Conservation (phyloP, 257 asterid species). For the Salvia hispanica region DNA sequence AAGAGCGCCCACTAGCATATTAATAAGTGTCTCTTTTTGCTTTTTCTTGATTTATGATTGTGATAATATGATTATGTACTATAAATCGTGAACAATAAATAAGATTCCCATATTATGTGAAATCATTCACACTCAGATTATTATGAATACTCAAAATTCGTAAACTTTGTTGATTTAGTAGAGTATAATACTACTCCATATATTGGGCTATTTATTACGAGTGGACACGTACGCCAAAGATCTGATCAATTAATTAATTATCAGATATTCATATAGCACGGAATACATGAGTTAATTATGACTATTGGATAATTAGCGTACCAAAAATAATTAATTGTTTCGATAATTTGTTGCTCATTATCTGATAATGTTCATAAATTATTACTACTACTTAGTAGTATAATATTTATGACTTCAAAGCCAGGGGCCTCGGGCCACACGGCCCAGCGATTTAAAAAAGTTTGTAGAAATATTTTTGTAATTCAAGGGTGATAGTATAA, state of each 20-base stretch:
- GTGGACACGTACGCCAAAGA: slow-evolving; percentile 18
- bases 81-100: slow-evolving; percentile 41
- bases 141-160: not conserved
- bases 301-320: slow-evolving; percentile 20
- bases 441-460: no score
- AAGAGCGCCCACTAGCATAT: slow-evolving; percentile 23
- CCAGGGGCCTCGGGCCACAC: no score
- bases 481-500: no score
- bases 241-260: slow-evolving; percentile 20
- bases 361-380: no score
- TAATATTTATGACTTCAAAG: no score
- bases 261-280: slow-evolving; percentile 10
- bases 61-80: slow-evolving; percentile 44
- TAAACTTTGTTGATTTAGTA: not conserved
- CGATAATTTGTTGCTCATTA: not conserved
- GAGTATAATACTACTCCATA: not conserved
- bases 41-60: slow-evolving; percentile 27
- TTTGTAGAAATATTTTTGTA: no score
- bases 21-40: slow-evolving; percentile 36
- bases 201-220: slow-evolving; percentile 15
- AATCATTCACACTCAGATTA: slow-evolving; percentile 35
- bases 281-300: slow-evolving; percentile 28
- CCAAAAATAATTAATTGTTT: not conserved
- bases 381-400: no score
- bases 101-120: slow-evolving; percentile 43